Evolutionary conservation across 2,329 filamentous ascomycete genomes (phyloP).

Genomic region (Rosellinia necatrix): DNA sequence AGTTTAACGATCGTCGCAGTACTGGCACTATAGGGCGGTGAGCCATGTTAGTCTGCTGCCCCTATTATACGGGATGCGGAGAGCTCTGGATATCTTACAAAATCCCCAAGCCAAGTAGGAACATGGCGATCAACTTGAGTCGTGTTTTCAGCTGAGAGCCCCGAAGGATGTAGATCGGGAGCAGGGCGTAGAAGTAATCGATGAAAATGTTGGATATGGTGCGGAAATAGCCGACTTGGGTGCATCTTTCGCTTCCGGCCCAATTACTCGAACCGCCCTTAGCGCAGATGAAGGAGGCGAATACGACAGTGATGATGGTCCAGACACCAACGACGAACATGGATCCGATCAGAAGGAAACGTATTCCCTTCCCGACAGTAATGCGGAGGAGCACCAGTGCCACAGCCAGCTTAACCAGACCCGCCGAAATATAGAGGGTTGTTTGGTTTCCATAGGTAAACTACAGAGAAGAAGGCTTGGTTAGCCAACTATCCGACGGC

Average conservation of each 20-base stretch:
- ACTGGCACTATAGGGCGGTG: conserved; percentile 35
- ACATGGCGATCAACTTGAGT: conserved; percentile 38
- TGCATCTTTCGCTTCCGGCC: conserved; percentile 37
- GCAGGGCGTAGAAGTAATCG: conserved; percentile 42
- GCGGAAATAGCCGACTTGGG: conserved; percentile 39
- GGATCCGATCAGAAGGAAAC: conserved; percentile 33
- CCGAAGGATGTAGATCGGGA: conserved; percentile 39
- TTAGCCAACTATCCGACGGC: conserved; percentile 17
- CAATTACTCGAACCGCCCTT: conserved; percentile 38
- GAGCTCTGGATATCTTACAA: conserved; percentile 34
- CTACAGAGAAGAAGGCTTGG: conserved; percentile 20
- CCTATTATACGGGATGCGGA: not conserved
- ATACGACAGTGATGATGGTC: conserved; percentile 42
- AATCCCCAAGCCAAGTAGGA: conserved; percentile 40
- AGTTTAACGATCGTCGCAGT: conserved; percentile 43
- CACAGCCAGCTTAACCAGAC: conserved; percentile 41
- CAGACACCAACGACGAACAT: conserved; percentile 37
- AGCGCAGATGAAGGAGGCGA: conserved; percentile 39
- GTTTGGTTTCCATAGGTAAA: conserved; percentile 41
- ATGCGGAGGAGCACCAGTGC: conserved; percentile 42
- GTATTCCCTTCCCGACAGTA: conserved; percentile 31
- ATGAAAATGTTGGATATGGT: conserved; percentile 43
- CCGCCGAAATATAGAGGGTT: conserved; percentile 40
- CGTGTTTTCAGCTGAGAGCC: conserved; percentile 35
- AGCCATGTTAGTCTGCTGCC: conserved; percentile 3